These are phyloP conservation scores for Globisporangium heterothallicum DNA, from an alignment of 352 stramenopile genomes.

Conservation along the genomic window DNA sequence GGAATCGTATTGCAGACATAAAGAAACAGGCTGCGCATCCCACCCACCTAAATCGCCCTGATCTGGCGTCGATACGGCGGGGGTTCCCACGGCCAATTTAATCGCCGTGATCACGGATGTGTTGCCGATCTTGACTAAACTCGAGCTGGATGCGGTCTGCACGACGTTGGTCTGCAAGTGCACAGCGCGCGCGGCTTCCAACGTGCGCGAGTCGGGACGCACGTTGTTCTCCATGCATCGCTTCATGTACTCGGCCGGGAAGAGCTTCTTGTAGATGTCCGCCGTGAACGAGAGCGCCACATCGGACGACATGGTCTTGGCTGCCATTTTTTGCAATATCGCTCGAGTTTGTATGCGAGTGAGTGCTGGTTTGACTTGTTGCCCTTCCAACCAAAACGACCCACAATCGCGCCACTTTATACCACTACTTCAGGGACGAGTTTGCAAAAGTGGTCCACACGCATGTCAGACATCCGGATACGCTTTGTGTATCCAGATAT, in stretches of 20 bases:
- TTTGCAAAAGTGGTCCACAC: no score
- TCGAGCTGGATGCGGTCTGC: slow-evolving; percentile 58
- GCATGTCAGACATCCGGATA: no score
- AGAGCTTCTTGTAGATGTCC: slow-evolving; percentile 73
- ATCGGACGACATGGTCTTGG: not conserved
- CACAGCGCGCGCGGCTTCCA: slow-evolving; percentile 40
- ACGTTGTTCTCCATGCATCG: slow-evolving; percentile 58
- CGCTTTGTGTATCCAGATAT: no score
- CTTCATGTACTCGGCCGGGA: slow-evolving; percentile 61
- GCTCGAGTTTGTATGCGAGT: not conserved
- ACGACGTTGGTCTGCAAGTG: slow-evolving; percentile 65
- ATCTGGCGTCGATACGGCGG: slow-evolving; percentile 58
- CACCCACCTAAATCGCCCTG: slow-evolving; percentile 66
- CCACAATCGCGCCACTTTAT: no score
- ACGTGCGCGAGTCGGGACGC: slow-evolving; percentile 48
- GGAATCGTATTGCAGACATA: not conserved
- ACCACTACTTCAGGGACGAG: no score
- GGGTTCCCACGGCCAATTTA: slow-evolving; percentile 70
- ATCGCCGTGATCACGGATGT: slow-evolving; percentile 68
- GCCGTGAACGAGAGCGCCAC: slow-evolving; percentile 48
- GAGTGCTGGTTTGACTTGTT: not conserved
- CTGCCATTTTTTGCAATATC: slow-evolving; percentile 1
- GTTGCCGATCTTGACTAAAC: slow-evolving; percentile 68
- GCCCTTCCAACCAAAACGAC: not conserved
- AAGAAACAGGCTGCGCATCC: not conserved